These are phyloP conservation scores for Cadophora malorum DNA, from an alignment of 2,329 filamentous ascomycete genomes.

Conservation along the genomic window DNA sequence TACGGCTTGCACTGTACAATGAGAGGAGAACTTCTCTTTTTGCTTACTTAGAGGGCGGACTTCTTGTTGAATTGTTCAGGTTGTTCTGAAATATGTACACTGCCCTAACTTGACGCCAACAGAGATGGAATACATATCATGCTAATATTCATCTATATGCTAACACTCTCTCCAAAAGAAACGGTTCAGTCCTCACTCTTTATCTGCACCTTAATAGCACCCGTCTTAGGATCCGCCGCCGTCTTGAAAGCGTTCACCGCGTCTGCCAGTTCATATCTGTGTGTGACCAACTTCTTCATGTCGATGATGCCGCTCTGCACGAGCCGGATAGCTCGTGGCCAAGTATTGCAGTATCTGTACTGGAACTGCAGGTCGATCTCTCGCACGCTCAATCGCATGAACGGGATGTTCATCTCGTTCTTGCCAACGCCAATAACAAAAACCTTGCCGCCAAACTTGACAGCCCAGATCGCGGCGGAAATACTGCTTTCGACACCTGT, in stretches of 20 bases:
- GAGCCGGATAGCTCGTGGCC: constrained; percentile 90
- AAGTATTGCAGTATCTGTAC: constrained; percentile 95
- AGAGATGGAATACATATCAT: background rate
- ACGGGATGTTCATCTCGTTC: constrained; percentile 94
- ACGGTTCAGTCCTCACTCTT: constrained; percentile 59
- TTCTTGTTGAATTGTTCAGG: too few relatives aligned
- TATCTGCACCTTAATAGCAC: constrained; percentile 98
- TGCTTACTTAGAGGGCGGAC: too few relatives aligned
- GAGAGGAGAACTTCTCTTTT: background rate
- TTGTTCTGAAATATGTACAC: too few relatives aligned
- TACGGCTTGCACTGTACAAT: background rate
- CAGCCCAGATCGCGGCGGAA: constrained; percentile 82
- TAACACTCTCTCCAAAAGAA: constrained; percentile 3
- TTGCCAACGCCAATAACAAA: constrained; percentile 96
- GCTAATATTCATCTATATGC: constrained; percentile 13
- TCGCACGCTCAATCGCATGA: constrained; percentile 88
- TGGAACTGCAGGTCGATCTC: constrained; percentile 97
- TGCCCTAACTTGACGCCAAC: background rate
- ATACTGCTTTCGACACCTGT: constrained; percentile 94
- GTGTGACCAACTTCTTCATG: constrained; percentile 82
- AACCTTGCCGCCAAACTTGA: constrained; percentile 95
- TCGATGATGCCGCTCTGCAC: constrained; percentile 85
- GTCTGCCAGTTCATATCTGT: constrained; percentile 85
- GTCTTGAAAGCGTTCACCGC: constrained; percentile 90
- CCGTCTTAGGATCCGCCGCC: constrained; percentile 84